These are phyloP conservation scores for Naganishia cerealis DNA, from an alignment of 1,284 basidiomycete species.

Conservation along the genomic window DNA sequence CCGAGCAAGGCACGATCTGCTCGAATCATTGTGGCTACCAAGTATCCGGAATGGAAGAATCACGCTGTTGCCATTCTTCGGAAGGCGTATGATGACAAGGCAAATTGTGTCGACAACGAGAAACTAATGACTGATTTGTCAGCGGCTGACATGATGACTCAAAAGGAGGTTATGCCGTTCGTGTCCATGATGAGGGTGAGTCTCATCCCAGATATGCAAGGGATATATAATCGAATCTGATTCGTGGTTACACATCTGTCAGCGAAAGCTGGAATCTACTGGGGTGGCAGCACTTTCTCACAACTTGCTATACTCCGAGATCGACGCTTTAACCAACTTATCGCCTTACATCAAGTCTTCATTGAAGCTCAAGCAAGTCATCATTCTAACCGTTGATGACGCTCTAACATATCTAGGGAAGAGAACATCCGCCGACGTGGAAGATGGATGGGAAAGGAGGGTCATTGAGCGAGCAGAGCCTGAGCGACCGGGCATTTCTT, in stretches of 20 bases:
- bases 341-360: constrained; percentile 81
- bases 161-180: constrained; percentile 95
- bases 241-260: background rate
- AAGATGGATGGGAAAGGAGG: constrained; percentile 53
- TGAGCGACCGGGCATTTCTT: constrained; percentile 79
- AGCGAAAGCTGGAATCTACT: constrained; percentile 78
- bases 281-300: constrained; percentile 80
- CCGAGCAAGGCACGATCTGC: constrained; percentile 81
- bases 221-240: too few relatives aligned
- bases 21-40: constrained; percentile 82
- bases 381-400: constrained; percentile 69
- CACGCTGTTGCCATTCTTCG: constrained; percentile 73
- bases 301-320: constrained; percentile 80
- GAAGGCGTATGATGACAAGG: constrained; percentile 65
- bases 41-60: constrained; percentile 93
- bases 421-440: constrained; percentile 38
- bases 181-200: constrained; percentile 84
- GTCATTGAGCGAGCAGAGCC: constrained; percentile 79
- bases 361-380: constrained; percentile 70
- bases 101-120: constrained; percentile 73
- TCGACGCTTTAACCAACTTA: constrained; percentile 69
- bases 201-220: constrained; percentile 7
- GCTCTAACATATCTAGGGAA: constrained; percentile 53
- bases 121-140: constrained; percentile 71
- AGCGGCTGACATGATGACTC: constrained; percentile 82